Base-by-base conservation (phyloP, 2,329 filamentous ascomycete species). In the Colletotrichum limetticola region DNA sequence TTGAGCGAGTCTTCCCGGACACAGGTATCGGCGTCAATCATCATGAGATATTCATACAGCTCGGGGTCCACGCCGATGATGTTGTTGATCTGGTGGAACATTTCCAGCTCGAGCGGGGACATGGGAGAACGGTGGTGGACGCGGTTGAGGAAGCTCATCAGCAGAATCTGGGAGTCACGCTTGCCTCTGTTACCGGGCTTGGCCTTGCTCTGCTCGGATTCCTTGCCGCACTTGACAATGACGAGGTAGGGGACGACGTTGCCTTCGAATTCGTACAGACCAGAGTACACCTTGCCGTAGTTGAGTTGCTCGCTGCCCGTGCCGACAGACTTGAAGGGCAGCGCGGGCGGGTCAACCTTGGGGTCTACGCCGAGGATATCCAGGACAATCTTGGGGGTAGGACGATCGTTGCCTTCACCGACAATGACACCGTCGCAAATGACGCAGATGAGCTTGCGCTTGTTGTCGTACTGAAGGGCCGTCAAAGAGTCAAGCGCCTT, bases 111-210 rank as follows among this genome's bases (percentile, higher is more conserved):
- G 78, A 99, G 88, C 4, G 97, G 97, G 79, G 92, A 97, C 97
- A 99, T 99, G 26, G 97, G 86, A 68, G 96, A 87, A 82, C 98
- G 98, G 88, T 99, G 98, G 86, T 99, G 97, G 61, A 99, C 95
- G 76, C 97, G 94, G 89, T 99, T 98, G 80, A 99, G 90, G 92
- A 99, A 99, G 76, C 97, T 93, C 97, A 99, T 99, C 74, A 98
- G 86, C 75, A 99, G 89, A 93, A 99, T 97, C 84, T 99, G 97
- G 66, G 97, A 98, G 83, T 99, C 97, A 89, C 97, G 96, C 89
- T 99, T 99, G 83, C 97, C 97, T 83, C 97, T 94, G 85, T 99
- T 99, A 78, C 97, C 97, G 65, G 97, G 97, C 86, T 98, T 98
- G 2, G 95, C 87, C 84, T 96, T 97, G 79, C 84, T 86, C 82